Conservation (phyloP, 1,284 basidiomycete species). For the Hortiboletus rubellus region DNA sequence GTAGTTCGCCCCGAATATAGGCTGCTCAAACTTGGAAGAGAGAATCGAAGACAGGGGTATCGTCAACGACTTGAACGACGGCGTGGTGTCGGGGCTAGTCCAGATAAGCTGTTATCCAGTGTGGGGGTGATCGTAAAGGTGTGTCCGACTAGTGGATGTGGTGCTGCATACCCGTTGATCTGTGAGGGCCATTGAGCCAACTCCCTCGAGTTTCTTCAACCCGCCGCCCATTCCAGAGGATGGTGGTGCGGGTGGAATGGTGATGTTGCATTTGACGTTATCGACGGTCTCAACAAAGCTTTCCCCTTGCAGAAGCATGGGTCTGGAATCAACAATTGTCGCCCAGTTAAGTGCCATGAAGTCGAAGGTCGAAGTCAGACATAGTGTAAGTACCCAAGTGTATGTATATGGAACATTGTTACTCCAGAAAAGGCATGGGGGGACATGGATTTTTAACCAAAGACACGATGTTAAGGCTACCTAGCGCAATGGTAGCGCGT, state of each 20-base stretch:
- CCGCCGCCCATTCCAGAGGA: constrained; percentile 54
- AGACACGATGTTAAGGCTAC: constrained; percentile 23
- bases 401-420: not conserved
- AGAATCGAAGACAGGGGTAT: constrained; percentile 65
- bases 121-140: constrained; percentile 1
- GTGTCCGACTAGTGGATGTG: constrained; percentile 4
- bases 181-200: constrained; percentile 61
- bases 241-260: constrained; percentile 52
- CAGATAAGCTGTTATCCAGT: constrained; percentile 59
- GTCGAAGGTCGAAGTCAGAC: not conserved
- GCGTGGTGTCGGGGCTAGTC: constrained; percentile 40
- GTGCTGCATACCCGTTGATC: constrained; percentile 62
- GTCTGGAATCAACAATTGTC: constrained; percentile 59
- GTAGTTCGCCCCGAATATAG: constrained; percentile 68
- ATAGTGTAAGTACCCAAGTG: not conserved
- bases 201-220: constrained; percentile 55
- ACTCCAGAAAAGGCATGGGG: not conserved
- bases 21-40: constrained; percentile 72
- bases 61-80: constrained; percentile 51
- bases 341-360: constrained; percentile 78
- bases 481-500: constrained; percentile 70
- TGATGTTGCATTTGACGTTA: constrained; percentile 56
- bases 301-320: constrained; percentile 67
- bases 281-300: constrained; percentile 55
- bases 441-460: not conserved